Evolutionary conservation across 1,284 basidiomycete genomes (phyloP), one percentile per base, ranked within the genome.

Genomic region (Athelia psychrophila): DNA sequence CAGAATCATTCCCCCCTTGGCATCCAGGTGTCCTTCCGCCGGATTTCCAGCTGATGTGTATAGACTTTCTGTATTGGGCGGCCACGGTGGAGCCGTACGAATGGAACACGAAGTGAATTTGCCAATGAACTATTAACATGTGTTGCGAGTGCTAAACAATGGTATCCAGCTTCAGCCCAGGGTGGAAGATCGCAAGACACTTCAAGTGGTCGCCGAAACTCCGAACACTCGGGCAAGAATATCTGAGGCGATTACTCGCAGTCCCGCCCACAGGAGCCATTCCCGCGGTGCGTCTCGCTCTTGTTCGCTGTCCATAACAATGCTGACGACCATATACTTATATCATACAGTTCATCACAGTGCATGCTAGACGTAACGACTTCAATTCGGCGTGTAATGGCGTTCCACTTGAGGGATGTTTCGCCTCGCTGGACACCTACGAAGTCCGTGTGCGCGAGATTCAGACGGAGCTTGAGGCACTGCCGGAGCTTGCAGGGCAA

Each of bases 1-100:
- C 27, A 30, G 27, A 30, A 13, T 5, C 27, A 30, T 30, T 30
- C 27, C 27, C 72, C 1, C 65, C 65, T 12, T 44, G 57, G 5
- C 60, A 69, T 47, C 65, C 69, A 48, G 60, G 69, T 9, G 62
- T 64, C 12, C 61, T 77, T 18, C 71, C 71, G 5, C 79, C 80
- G 8, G 78, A 80, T 56, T 75, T 79, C 47, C 77, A 80, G 30
- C 54, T 82, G 33, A 59, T 78, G 22, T 81, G 78, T 59, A 79
- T 73, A 55, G 79, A 81, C 56, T 77, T 76, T 55, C 59, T 81
- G 46, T 81, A 79, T 60, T 81, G 71, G 54, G 67, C 71, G 15
- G 71, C 68, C 50, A 68, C 72, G 3, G 62, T 71, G 51, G 67
- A 73, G 66, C 27, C 27, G 5, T 30, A 5, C 27, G 27, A 30